Evolutionary conservation across 495 filamentous ascomycete species (phyloP).

Genomic region (Oidiodendron maius): DNA sequence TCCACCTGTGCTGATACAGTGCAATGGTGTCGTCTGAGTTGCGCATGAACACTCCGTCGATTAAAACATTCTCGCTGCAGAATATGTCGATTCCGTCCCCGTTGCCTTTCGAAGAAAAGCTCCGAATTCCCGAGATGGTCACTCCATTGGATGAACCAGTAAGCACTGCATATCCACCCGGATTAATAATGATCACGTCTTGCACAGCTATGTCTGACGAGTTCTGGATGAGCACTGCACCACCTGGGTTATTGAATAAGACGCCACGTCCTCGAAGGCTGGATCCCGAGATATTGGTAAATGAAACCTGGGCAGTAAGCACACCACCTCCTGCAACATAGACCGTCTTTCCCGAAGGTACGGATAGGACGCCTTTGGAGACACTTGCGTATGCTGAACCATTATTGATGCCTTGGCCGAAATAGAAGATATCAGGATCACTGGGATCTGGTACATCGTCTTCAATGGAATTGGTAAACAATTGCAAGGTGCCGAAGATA

Average conservation of each 20-base stretch:
- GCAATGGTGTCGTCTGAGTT: conserved; percentile 9
- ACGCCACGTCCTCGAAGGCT: conserved; percentile 19
- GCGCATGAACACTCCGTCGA: conserved; percentile 8
- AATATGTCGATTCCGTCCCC: conserved; percentile 10
- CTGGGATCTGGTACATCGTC: conserved; percentile 3
- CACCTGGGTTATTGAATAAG: neutral
- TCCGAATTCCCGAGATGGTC: neutral
- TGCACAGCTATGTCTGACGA: conserved; percentile 2
- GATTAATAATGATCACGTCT: neutral
- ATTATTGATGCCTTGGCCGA: conserved; percentile 13
- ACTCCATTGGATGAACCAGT: neutral
- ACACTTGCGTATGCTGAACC: too few relatives aligned
- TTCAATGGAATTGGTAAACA: conserved; percentile 16
- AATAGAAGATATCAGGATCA: conserved; percentile 16
- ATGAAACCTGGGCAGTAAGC: conserved; percentile 10
- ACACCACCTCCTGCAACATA: conserved; percentile 18
- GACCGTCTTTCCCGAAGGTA: conserved; percentile 20
- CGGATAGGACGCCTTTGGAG: conserved; percentile 6
- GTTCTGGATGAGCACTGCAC: neutral
- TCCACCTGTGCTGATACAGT: conserved; percentile 4
- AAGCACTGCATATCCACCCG: neutral
- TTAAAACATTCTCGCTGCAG: conserved; percentile 1
- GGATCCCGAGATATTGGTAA: conserved; percentile 13
- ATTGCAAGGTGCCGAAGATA: conserved; percentile 15
- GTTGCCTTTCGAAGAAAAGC: neutral